These are phyloP conservation scores for Lathyrus tuberosus DNA, from an alignment of 306 rosid species.

Conservation along the genomic window DNA sequence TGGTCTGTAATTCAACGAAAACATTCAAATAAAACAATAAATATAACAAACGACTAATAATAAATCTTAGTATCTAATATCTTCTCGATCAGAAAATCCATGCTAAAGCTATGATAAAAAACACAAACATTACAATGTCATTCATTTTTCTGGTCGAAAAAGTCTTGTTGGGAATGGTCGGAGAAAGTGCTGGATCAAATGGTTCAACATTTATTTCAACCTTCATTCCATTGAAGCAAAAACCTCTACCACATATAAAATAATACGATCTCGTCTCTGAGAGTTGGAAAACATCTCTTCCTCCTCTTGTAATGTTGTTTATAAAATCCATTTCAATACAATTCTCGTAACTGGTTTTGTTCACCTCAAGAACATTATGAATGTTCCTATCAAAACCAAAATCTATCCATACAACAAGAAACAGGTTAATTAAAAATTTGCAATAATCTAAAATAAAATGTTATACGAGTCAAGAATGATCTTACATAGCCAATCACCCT, in stretches of 20 bases:
- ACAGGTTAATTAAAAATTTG: neutral
- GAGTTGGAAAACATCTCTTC: conserved; percentile 52
- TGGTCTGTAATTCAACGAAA: neutral
- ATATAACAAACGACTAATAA: neutral
- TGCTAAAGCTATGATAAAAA: neutral
- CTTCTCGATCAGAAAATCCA: conserved; percentile 11
- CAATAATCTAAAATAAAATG: neutral
- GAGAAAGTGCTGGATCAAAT: neutral
- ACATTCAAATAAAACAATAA: neutral
- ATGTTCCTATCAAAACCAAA: conserved; percentile 49
- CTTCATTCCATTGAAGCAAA: conserved; percentile 58
- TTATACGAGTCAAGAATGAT: neutral
- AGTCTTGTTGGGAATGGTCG: neutral
- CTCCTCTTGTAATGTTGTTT: conserved; percentile 50
- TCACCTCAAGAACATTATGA: conserved; percentile 49
- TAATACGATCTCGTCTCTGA: conserved; percentile 43
- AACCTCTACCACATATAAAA: conserved; percentile 56
- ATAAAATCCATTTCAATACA: conserved; percentile 39
- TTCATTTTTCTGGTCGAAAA: neutral
- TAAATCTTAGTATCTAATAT: neutral
- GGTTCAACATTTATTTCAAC: conserved; percentile 42
- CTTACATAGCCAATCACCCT: conserved; percentile 73
- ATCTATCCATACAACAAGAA: conserved; percentile 31
- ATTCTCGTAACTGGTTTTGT: conserved; percentile 45
- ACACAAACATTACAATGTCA: neutral